Evolutionary conservation across 768 basidiomycete species (phyloP), one percentile per base, ranked within the genome.

Genomic region (Coprinellus micaceus): DNA sequence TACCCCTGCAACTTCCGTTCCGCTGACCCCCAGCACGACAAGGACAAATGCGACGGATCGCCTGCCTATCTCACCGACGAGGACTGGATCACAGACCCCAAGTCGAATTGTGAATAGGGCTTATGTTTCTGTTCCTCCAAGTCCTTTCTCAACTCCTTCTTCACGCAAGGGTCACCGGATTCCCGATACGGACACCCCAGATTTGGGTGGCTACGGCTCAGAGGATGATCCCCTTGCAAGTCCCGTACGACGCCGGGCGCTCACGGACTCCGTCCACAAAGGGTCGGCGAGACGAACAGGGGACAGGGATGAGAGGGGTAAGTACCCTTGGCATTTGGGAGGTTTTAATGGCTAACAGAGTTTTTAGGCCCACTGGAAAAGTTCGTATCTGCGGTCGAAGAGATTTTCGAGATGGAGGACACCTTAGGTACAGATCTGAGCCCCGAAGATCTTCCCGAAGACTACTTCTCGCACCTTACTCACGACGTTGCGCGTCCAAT

Each of bases 331-430:
- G 5, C 6, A 43, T 17, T 19, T 19, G n/a, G 40, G 15, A 19
- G 7, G 19, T 5, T 19, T 33, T 13, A 33, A 6, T 33, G 33
- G n/a, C n/a, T 7, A 43, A 43, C 40, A 17, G n/a, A n/a, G 10
- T 48, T 12, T 28, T 13, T 46, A 87, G 88, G 71, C 1, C 87
- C 89, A 0, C 69, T 89, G 3, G 88, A 94, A 64, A 95, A 90
- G 67, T 76, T 98, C 10, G 76, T 74, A 0, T 82, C 84, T 2
- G 71, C 92, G 17, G 74, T 96, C 1, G 91, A 94, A 60, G 93
- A 96, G 53, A 80, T 97, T 15, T 89, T 96, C 61, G 90, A 94
- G 64, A 90, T 91, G 0, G 91, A 98, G 66, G 96, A 84, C 54
- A 61, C 64, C 13, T 56, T 74, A 3, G 69, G 72, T 6, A 58